phyloP scores from a whole-genome alignment of 2,329 filamentous ascomycete species.

The Apiospora rasikravindrae region DNA sequence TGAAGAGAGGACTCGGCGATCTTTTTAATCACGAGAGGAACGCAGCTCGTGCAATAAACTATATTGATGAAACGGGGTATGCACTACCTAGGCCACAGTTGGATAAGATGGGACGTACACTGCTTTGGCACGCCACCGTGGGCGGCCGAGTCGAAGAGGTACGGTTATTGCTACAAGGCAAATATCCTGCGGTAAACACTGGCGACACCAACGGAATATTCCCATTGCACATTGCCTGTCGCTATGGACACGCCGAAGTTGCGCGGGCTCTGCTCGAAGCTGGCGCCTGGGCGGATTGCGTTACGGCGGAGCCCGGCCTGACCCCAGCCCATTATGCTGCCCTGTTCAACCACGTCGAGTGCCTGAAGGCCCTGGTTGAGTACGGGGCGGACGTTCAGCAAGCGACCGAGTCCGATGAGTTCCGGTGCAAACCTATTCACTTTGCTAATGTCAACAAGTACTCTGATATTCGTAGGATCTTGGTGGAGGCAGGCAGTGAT shows the following conservation, averaged over 20 bases:
- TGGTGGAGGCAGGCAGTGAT: background rate
- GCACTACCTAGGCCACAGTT: background rate
- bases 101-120: background rate
- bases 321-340: background rate
- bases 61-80: too few species aligned
- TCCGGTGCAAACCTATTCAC: background rate
- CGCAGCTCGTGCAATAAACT: too few species aligned
- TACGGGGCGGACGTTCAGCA: background rate
- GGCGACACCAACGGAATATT: background rate
- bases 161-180: background rate
- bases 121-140: background rate
- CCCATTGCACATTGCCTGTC: background rate
- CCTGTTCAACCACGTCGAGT: background rate
- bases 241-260: background rate
- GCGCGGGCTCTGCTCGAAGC: background rate
- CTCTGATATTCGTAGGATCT: background rate
- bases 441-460: background rate
- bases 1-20: background rate
- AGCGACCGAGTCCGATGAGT: background rate
- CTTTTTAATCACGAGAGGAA: background rate
- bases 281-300: background rate
- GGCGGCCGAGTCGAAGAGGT: background rate
- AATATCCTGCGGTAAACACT: background rate
- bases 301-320: background rate
- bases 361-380: background rate